Evolutionary conservation across 495 filamentous ascomycete genomes (phyloP), one percentile per base, ranked within the genome.

Genomic region (Trichoderma gamsii): DNA sequence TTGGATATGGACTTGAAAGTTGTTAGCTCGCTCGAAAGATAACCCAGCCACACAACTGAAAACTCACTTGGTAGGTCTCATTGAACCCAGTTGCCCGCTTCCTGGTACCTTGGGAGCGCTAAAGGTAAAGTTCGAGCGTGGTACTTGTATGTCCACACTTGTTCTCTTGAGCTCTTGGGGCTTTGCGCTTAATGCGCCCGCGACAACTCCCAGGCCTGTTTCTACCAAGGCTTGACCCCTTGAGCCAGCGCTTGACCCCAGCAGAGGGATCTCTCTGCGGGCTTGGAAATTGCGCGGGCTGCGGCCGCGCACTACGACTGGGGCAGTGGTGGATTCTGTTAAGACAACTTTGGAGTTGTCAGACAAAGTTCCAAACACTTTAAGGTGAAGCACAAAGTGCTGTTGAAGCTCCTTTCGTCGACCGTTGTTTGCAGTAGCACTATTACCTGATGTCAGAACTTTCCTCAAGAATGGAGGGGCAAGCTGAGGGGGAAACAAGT

Each of bases 251-350:
- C 88, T 88, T 41, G 88, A 90, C 16, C 89, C 89, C 41, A 89
- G 82, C 27, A 93, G 79, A 21, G 90, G 89, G 27, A 90, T 86
- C 73, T 93, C 90, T 72, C 91, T 91, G 67, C 89, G 80, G 41
- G 88, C 86, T 73, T 91, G 89, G 71, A 93, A 93, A 72, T 93
- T 93, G 65, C 90, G 84, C 21, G 90, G 90, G 71, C 90, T 92
- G 69, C 90, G 85, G 59, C 90, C 90, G 52, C 90, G 84, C 35
- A 93, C 90, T 51, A 93, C 89, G 67, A 93, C 89, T 3, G 90
- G 88, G 18, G 88, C 87, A 18, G 90, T 92, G 44, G 86, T 84
- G 41, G 88, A 84, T 75, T 93, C 90, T 38, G 87, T 87, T 25
- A 92, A 82, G 59, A 88, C 82, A 38, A 89, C 79, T 73, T 88